Evolutionary conservation across 2,329 filamentous ascomycete genomes (phyloP).

Genomic region (Mollisia scopiformis): DNA sequence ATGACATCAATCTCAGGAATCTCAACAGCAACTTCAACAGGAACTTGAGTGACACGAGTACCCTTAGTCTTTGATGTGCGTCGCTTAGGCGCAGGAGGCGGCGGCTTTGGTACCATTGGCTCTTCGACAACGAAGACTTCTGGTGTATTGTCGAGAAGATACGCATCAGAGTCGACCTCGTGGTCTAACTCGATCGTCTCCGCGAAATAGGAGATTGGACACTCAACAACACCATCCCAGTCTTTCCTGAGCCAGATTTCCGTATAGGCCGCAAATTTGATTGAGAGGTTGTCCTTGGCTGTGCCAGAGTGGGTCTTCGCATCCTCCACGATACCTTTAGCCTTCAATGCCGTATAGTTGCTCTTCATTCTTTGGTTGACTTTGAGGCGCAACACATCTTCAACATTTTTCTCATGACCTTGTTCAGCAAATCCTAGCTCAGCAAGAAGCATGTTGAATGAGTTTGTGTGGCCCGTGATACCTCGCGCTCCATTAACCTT

Average conservation of each 20-base stretch:
- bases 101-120: too few species aligned
- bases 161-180: not conserved
- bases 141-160: not conserved
- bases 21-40: too few species aligned
- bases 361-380: not conserved
- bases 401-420: not conserved
- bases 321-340: not conserved
- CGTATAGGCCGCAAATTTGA: conserved; percentile 17
- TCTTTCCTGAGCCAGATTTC: conserved; percentile 6
- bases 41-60: not conserved
- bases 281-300: not conserved
- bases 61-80: not conserved
- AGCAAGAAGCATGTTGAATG: not conserved
- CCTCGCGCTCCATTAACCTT: not conserved
- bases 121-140: not conserved
- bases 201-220: not conserved
- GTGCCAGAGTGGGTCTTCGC: not conserved
- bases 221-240: conserved; percentile 11
- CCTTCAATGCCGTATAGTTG: not conserved
- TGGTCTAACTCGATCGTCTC: not conserved
- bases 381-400: not conserved
- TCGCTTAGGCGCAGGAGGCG: not conserved
- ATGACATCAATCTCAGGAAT: not conserved
- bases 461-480: not conserved
- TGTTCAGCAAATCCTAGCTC: not conserved